A percentile compares a stretch with the other conserved stretches of the same genome.
Evolutionary conservation across 768 basidiomycete species (phyloP).

Genomic region (Kondoa subrosea): DNA sequence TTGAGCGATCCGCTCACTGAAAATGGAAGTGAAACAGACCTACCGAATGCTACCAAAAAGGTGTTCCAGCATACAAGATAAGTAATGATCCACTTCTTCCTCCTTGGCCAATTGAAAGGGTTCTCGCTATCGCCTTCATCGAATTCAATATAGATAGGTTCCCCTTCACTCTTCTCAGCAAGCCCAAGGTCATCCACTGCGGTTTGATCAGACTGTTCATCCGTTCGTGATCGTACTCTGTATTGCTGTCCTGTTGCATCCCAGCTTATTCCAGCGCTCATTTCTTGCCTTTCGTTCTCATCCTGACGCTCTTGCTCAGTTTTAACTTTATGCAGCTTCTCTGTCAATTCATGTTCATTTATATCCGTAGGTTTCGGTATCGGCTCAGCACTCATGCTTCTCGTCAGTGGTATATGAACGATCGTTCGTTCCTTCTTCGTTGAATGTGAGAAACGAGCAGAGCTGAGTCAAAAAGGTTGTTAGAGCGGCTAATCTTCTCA

Average conservation of each 20-base stretch:
- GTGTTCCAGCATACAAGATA: too few relatives aligned
- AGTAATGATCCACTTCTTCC: conserved; percentile 18
- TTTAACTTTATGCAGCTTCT: not conserved
- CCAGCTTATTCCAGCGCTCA: not conserved
- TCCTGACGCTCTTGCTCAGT: not conserved
- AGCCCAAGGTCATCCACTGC: too few relatives aligned
- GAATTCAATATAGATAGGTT: conserved; percentile 18
- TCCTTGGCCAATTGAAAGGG: conserved; percentile 15
- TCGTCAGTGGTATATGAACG: too few relatives aligned
- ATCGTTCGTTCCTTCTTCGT: too few relatives aligned
- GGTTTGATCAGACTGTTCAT: too few relatives aligned
- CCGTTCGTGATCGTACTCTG: not conserved
- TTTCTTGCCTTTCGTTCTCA: not conserved
- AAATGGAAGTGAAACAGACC: not conserved
- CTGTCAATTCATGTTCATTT: not conserved
- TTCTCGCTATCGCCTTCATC: conserved; percentile 19
- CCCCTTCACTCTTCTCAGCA: not conserved
- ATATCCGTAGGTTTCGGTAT: too few relatives aligned
- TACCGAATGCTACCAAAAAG: not conserved
- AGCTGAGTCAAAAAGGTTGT: too few relatives aligned
- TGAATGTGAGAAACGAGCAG: too few relatives aligned
- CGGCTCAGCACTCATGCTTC: too few relatives aligned
- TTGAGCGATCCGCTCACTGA: not conserved
- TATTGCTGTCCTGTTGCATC: not conserved
- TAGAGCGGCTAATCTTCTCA: too few relatives aligned